Evolutionary conservation across 2,329 filamentous ascomycete species (phyloP).

Genomic region (Botryosphaeria dothidea): DNA sequence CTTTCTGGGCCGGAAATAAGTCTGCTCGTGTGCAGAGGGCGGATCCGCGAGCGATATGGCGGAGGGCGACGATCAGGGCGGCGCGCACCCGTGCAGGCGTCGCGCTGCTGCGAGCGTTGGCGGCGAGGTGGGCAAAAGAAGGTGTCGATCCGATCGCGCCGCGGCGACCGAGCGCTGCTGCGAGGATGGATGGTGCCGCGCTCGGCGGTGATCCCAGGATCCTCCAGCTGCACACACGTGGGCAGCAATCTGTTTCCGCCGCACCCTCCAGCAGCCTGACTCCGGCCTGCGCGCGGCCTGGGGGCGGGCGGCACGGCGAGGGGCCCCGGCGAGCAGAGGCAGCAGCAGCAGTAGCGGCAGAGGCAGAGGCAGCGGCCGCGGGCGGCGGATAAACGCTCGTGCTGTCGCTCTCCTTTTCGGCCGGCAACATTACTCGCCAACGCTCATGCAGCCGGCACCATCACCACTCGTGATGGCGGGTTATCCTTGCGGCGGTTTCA

Average conservation of each 20-base stretch:
- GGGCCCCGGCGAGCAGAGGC: not conserved
- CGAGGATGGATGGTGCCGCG: not conserved
- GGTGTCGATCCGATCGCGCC: constrained; percentile 15
- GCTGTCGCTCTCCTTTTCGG: constrained; percentile 1
- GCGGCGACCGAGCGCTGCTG: constrained; percentile 1
- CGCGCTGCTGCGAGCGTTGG: not conserved
- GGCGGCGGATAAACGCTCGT: not conserved
- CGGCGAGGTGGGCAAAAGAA: not conserved
- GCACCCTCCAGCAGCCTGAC: constrained; percentile 1
- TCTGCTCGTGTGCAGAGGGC: not conserved
- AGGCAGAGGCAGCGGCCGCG: not conserved
- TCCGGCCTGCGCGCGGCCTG: not conserved
- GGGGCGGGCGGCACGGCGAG: not conserved
- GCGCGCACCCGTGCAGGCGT: not conserved
- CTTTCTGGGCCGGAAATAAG: not conserved
- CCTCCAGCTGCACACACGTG: constrained; percentile 1
- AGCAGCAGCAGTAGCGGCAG: not conserved
- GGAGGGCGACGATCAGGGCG: not conserved
- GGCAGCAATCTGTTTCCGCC: constrained; percentile 11
- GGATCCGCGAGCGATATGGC: not conserved
- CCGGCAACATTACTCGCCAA: constrained; percentile 12
- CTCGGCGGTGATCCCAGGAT: constrained; percentile 12
- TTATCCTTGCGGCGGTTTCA: constrained; percentile 14
- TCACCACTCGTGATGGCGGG: not conserved
- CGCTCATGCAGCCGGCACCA: constrained; percentile 12